phyloP scores from a whole-genome alignment of 768 basidiomycete species.

The Lentinula sp. region DNA sequence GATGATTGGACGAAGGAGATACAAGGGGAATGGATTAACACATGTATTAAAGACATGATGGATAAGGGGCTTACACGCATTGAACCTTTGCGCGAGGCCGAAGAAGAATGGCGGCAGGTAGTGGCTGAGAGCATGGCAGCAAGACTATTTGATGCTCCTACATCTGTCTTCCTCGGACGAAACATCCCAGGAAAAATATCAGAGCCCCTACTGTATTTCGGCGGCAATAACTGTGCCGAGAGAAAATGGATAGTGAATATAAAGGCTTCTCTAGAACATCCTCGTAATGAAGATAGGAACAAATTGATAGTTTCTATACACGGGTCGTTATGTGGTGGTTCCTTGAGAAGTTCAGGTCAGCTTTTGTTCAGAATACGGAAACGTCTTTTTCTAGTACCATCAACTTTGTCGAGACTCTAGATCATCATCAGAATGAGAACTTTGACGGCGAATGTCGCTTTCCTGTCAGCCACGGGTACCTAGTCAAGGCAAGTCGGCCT shows the following conservation, averaged over 20 bases:
- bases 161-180: not conserved
- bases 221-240: not conserved
- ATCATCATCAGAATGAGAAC: not conserved
- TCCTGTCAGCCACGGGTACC: not conserved
- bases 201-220: not conserved
- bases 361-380: not conserved
- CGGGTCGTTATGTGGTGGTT: not conserved
- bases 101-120: not conserved
- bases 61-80: not conserved
- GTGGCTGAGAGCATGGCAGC: not conserved
- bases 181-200: constrained; percentile 1
- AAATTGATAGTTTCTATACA: not conserved
- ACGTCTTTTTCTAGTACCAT: not conserved
- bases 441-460: not conserved
- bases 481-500: not conserved
- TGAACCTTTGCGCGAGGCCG: not conserved
- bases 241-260: not conserved
- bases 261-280: not conserved
- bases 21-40: constrained; percentile 3
- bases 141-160: not conserved
- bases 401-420: not conserved
- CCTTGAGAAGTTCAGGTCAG: not conserved
- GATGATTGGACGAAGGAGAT: not conserved
- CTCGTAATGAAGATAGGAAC: not conserved
- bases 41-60: not conserved